A percentile compares a stretch with the other conserved stretches of the same genome.
phyloP scores from a whole-genome alignment of 2,329 filamentous ascomycete genomes.

The Alternaria rosae region DNA sequence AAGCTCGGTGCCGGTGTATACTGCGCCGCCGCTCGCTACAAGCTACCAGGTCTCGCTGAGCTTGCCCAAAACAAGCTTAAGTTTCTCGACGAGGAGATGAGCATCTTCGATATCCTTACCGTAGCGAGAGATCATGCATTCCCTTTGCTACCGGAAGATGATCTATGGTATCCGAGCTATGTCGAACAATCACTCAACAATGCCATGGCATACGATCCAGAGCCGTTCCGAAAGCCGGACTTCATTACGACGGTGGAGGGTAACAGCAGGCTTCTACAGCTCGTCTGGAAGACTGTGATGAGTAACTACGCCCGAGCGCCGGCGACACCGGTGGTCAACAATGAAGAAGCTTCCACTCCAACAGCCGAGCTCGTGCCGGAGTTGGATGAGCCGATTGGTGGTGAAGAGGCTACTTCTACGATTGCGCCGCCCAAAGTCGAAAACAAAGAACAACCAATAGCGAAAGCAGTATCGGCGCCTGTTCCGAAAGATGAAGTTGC shows the following conservation, averaged over 20 bases:
- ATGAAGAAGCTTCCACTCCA: background rate
- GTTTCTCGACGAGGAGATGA: slow-evolving; percentile 21
- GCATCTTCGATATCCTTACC: slow-evolving; percentile 31
- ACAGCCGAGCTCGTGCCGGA: slow-evolving; percentile 3
- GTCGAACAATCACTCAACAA: slow-evolving; percentile 29
- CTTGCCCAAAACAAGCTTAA: slow-evolving; percentile 34
- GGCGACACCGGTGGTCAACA: background rate
- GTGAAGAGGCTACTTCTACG: background rate
- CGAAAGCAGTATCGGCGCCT: background rate
- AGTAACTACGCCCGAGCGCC: slow-evolving; percentile 20
- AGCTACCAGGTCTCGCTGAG: slow-evolving; percentile 33
- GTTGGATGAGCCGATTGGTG: background rate
- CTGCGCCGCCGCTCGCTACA: slow-evolving; percentile 35
- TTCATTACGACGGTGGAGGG: slow-evolving; percentile 38
- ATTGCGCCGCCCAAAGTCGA: background rate
- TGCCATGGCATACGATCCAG: slow-evolving; percentile 29
- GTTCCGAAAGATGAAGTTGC: background rate
- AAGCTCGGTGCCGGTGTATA: slow-evolving; percentile 35
- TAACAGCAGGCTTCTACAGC: slow-evolving; percentile 33
- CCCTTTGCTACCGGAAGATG: slow-evolving; percentile 30
- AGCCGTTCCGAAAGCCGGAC: slow-evolving; percentile 29
- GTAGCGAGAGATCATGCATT: slow-evolving; percentile 33
- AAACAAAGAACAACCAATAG: background rate
- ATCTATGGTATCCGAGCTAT: slow-evolving; percentile 35
- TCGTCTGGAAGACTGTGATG: slow-evolving; percentile 41